phyloP scores from a whole-genome alignment of 768 basidiomycete genomes.

The Stropharia rugosoannulata region DNA sequence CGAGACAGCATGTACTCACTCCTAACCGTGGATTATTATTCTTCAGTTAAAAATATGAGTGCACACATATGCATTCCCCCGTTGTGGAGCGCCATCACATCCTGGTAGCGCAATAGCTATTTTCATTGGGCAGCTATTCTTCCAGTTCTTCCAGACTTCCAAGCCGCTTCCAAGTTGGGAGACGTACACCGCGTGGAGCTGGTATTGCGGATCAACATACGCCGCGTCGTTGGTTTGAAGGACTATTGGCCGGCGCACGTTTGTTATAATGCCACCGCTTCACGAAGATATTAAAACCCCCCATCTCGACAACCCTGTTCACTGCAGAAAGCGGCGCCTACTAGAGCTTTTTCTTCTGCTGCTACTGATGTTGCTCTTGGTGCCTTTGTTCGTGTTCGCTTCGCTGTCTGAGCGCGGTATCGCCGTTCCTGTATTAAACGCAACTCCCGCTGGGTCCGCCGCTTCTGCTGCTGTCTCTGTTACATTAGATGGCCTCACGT shows the following conservation, averaged over 20 bases:
- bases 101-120: too few species aligned
- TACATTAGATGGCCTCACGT: constrained; percentile 10
- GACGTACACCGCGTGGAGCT: not conserved
- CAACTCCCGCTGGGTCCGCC: constrained; percentile 6
- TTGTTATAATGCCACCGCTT: not conserved
- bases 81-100: too few species aligned
- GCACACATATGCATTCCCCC: too few species aligned
- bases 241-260: not conserved
- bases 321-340: too few species aligned
- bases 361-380: not conserved
- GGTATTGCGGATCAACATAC: not conserved
- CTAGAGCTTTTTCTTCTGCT: too few species aligned
- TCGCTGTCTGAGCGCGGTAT: not conserved
- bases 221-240: not conserved
- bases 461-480: constrained; percentile 11
- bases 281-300: not conserved
- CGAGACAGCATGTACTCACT: too few species aligned
- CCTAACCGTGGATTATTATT: too few species aligned
- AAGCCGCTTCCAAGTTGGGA: not conserved
- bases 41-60: too few species aligned
- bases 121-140: too few species aligned
- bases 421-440: not conserved
- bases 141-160: not conserved
- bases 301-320: not conserved
- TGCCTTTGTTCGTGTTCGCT: not conserved